phyloP scores from a whole-genome alignment of 2,329 filamentous ascomycete species.

The Penicillium palitans region DNA sequence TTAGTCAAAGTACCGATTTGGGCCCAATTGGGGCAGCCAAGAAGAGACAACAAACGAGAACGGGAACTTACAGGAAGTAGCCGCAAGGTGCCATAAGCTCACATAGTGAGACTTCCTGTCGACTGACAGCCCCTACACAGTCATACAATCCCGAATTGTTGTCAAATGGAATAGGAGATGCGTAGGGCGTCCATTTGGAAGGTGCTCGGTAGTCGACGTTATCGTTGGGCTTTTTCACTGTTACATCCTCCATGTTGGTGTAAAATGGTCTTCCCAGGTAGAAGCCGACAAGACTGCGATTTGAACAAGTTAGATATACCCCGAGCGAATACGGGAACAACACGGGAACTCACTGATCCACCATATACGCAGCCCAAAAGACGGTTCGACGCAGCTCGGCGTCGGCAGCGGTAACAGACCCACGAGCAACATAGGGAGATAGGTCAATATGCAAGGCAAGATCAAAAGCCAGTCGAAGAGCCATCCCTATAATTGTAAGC shows the following conservation, averaged over 20 bases:
- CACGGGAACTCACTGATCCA: constrained; percentile 25
- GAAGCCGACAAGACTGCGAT: constrained; percentile 34
- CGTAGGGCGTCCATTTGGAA: constrained; percentile 26
- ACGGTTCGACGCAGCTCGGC: constrained; percentile 33
- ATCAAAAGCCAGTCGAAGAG: constrained; percentile 39
- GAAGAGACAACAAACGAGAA: not conserved
- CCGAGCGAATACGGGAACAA: no score
- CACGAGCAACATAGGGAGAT: constrained; percentile 17
- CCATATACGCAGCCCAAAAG: constrained; percentile 41
- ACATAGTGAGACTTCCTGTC: constrained; percentile 29
- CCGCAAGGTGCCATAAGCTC: constrained; percentile 35
- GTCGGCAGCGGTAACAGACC: constrained; percentile 15
- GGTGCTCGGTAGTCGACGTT: not conserved
- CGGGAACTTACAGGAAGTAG: constrained; percentile 28
- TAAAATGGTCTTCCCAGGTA: constrained; percentile 40
- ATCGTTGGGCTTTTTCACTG: constrained; percentile 32
- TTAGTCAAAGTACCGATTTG: no score
- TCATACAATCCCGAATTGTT: not conserved
- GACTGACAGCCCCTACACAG: constrained; percentile 8
- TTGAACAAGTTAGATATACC: not conserved
- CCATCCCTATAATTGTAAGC: constrained; percentile 31
- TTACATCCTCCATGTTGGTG: constrained; percentile 38
- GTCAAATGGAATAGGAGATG: constrained; percentile 7
- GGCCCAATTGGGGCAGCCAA: no score
- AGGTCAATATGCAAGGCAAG: constrained; percentile 36